These are phyloP conservation scores for Macrophomina phaseolina DNA, from an alignment of 2,329 filamentous ascomycete genomes.

Conservation along the genomic window DNA sequence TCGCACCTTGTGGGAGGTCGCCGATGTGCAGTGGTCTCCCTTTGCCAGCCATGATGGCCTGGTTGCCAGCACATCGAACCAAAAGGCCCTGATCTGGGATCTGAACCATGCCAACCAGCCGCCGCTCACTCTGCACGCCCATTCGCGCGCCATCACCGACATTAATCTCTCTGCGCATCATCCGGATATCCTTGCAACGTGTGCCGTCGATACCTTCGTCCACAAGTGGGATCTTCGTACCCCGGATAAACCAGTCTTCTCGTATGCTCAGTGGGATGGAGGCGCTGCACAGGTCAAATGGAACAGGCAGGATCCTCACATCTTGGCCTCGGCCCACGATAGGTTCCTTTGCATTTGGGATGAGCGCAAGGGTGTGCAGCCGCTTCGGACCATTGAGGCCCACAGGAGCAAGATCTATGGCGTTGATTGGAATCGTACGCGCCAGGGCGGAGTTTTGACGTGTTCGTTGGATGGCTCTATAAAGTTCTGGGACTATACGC, in stretches of 20 bases:
- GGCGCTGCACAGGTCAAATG: constrained; percentile 96
- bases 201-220: constrained; percentile 90
- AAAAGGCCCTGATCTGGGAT: constrained; percentile 94
- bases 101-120: constrained; percentile 58
- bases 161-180: constrained; percentile 96
- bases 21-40: constrained; percentile 96
- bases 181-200: constrained; percentile 86
- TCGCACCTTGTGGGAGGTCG: constrained; percentile 90
- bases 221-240: constrained; percentile 88
- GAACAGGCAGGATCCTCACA: constrained; percentile 84
- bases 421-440: constrained; percentile 88
- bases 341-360: constrained; percentile 90
- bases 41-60: constrained; percentile 89
- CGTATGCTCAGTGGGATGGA: constrained; percentile 69
- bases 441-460: constrained; percentile 74
- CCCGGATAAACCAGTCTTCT: constrained; percentile 71
- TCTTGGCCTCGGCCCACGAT: constrained; percentile 90
- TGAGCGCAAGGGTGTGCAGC: constrained; percentile 76
- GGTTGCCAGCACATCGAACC: constrained; percentile 93
- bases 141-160: constrained; percentile 88
- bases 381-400: constrained; percentile 82
- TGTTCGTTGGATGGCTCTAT: constrained; percentile 92
- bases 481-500: constrained; percentile 86
- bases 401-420: constrained; percentile 95
- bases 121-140: constrained; percentile 74